Evolutionary conservation across 1,284 basidiomycete genomes (phyloP).

Genomic region (Marasmius sp.): DNA sequence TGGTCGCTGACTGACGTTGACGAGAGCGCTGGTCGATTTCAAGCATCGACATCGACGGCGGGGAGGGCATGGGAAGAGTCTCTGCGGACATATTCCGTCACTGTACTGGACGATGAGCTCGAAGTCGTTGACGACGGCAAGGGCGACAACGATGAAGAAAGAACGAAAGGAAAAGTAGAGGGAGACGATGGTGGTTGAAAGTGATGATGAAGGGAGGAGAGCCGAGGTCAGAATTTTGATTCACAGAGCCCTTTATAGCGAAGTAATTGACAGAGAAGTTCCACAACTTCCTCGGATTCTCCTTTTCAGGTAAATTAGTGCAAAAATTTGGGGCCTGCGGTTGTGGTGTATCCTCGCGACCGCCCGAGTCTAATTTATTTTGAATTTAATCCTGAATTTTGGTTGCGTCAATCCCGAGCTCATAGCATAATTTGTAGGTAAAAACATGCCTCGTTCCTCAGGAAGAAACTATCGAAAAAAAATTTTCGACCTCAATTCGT

Average conservation of each 20-base stretch:
- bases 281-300: neutral
- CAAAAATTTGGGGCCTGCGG: neutral
- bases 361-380: neutral
- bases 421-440: no score
- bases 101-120: neutral
- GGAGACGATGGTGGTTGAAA: constrained; percentile 1
- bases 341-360: neutral
- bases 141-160: neutral
- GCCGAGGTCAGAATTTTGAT: neutral
- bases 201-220: neutral
- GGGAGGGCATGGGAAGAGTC: neutral
- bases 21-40: neutral
- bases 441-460: no score
- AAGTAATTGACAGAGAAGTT: neutral
- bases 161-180: neutral
- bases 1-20: neutral
- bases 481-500: neutral
- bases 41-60: neutral
- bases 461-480: no score
- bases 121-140: neutral
- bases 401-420: neutral
- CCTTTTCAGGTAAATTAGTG: neutral
- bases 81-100: neutral
- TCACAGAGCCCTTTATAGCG: neutral
- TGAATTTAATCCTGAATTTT: neutral